Conservation (phyloP, 225 moss, liverwort and hornwort species). For the Marchantia paleacea region DNA sequence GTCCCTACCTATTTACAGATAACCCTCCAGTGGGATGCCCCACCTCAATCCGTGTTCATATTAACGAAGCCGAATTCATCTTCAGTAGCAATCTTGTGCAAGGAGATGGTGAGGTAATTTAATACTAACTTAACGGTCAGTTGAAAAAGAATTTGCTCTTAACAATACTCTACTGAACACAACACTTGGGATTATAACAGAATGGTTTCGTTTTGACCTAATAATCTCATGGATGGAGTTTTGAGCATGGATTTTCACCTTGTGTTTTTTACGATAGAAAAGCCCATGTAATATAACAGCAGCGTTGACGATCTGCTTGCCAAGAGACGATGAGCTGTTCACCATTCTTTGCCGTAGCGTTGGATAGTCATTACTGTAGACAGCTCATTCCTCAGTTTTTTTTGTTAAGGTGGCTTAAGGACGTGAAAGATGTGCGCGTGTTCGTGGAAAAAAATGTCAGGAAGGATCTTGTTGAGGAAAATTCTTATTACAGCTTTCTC, state of each 20-base stretch:
- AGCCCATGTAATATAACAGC: too few relatives aligned
- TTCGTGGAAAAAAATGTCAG: constrained; percentile 67
- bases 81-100: constrained; percentile 62
- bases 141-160: too few relatives aligned
- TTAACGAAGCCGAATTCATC: constrained; percentile 68
- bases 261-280: too few relatives aligned
- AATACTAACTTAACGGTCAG: too few relatives aligned
- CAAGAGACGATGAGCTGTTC: too few relatives aligned
- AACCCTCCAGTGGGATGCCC: constrained; percentile 74
- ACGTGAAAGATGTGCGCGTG: constrained; percentile 53
- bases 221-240: too few relatives aligned
- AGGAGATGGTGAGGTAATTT: constrained; percentile 81
- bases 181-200: too few relatives aligned
- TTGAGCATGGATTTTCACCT: too few relatives aligned
- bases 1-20: constrained; percentile 50
- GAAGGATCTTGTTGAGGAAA: constrained; percentile 62
- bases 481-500: constrained; percentile 54
- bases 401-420: constrained; percentile 75
- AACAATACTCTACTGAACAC: too few relatives aligned
- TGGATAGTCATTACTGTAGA: not conserved
- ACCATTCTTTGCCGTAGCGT: too few relatives aligned
- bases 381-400: not conserved
- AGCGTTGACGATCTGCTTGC: too few relatives aligned
- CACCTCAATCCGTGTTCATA: constrained; percentile 75
- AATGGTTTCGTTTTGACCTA: too few relatives aligned